These are phyloP conservation scores for Penicillium sp. DNA, from an alignment of 2,329 filamentous ascomycete genomes.

Conservation along the genomic window DNA sequence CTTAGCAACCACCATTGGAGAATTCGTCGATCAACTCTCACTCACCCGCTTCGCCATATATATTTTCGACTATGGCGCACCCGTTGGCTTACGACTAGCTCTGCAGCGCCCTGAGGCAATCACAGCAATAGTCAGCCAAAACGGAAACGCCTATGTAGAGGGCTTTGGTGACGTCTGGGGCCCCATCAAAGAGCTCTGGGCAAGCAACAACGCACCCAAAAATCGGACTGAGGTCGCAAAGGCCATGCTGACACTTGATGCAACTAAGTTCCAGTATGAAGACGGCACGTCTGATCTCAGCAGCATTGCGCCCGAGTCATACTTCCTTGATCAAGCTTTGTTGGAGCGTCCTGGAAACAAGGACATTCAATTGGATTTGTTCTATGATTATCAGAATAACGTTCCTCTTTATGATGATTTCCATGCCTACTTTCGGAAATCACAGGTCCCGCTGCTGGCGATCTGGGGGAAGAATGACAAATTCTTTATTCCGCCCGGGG, in stretches of 20 bases:
- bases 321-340: conserved; percentile 54
- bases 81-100: conserved; percentile 56
- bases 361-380: conserved; percentile 58
- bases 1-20: conserved; percentile 49
- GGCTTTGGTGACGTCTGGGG: conserved; percentile 58
- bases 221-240: conserved; percentile 40
- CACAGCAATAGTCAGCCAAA: conserved; percentile 58
- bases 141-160: conserved; percentile 62
- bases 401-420: conserved; percentile 55
- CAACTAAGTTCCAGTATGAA: conserved; percentile 49
- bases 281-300: conserved; percentile 39
- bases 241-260: conserved; percentile 39
- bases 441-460: conserved; percentile 56
- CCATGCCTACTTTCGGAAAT: conserved; percentile 56
- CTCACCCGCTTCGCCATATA: conserved; percentile 56
- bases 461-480: conserved; percentile 61
- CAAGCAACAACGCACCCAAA: conserved; percentile 31
- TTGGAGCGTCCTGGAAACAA: conserved; percentile 52
- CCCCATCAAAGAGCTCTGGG: conserved; percentile 51
- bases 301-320: conserved; percentile 48
- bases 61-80: conserved; percentile 65
- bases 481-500: conserved; percentile 49
- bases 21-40: conserved; percentile 51
- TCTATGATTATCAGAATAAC: conserved; percentile 60
- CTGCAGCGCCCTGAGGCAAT: conserved; percentile 51